Evolutionary conservation across 768 basidiomycete species (phyloP).

Genomic region (Pleurotus giganteus): DNA sequence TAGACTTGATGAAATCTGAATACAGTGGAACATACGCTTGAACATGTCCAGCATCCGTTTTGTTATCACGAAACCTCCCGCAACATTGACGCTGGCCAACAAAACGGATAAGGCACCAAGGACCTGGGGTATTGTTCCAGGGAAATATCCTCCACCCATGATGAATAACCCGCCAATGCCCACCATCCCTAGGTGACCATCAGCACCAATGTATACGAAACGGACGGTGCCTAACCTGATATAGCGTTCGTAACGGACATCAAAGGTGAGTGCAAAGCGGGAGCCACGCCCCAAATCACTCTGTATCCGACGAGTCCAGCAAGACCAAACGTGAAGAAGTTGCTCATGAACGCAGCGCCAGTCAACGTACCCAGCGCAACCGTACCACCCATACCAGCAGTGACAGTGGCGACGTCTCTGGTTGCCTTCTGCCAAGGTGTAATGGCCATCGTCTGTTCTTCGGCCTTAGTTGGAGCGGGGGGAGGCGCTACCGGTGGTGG

Average conservation of each 20-base stretch:
- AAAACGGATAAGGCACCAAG: slow-evolving; percentile 84
- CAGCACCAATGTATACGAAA: background rate
- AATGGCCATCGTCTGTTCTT: slow-evolving; percentile 54
- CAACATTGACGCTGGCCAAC: slow-evolving; percentile 83
- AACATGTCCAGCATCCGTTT: slow-evolving; percentile 95
- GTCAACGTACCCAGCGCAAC: slow-evolving; percentile 79
- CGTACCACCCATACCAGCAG: slow-evolving; percentile 71
- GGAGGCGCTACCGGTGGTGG: slow-evolving; percentile 59
- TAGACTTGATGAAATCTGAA: slow-evolving; percentile 4
- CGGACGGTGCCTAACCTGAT: slow-evolving; percentile 53
- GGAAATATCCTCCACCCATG: slow-evolving; percentile 86
- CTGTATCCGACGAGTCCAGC: slow-evolving; percentile 84
- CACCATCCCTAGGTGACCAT: slow-evolving; percentile 50
- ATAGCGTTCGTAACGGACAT: slow-evolving; percentile 93
- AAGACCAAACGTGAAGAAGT: slow-evolving; percentile 86
- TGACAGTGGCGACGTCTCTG: slow-evolving; percentile 70
- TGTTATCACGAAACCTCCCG: slow-evolving; percentile 86
- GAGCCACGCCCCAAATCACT: slow-evolving; percentile 88
- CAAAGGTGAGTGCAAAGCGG: slow-evolving; percentile 83
- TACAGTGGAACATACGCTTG: slow-evolving; percentile 51
- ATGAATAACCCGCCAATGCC: slow-evolving; percentile 85
- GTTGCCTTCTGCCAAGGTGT: slow-evolving; percentile 86
- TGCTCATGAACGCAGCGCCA: slow-evolving; percentile 81
- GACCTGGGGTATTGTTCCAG: slow-evolving; percentile 76
- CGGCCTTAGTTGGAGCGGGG: slow-evolving; percentile 44